Conservation (phyloP, 208 protist species). For the Sergeia podlipaevii region DNA sequence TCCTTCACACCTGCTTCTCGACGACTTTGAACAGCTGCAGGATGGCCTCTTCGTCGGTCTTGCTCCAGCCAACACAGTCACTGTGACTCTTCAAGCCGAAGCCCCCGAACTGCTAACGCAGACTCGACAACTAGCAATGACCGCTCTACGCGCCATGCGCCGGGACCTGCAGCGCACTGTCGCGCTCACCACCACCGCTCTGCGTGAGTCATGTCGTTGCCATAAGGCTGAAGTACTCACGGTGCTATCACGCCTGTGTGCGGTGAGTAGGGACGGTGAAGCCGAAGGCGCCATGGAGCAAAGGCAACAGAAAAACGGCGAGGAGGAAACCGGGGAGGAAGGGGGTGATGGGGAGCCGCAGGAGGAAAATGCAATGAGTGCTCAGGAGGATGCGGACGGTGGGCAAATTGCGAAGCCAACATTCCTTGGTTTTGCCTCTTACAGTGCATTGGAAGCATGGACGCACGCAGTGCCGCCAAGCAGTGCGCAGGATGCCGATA, state of each 20-base stretch:
- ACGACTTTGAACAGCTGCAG: slow-evolving; percentile 66
- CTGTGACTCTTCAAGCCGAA: slow-evolving; percentile 49
- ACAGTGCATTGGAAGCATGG: slow-evolving; percentile 69
- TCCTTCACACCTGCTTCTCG: slow-evolving; percentile 56
- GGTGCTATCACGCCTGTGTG: slow-evolving; percentile 34
- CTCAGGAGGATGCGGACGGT: not conserved
- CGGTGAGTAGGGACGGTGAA: slow-evolving; percentile 10
- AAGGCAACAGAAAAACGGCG: slow-evolving; percentile 12
- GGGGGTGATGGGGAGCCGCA: slow-evolving; percentile 3
- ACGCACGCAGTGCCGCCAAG: slow-evolving; percentile 56
- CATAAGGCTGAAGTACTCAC: slow-evolving; percentile 33
- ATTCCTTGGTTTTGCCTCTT: slow-evolving; percentile 54
- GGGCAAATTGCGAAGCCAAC: slow-evolving; percentile 13
- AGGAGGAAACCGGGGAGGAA: slow-evolving; percentile 14
- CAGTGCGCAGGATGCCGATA: slow-evolving; percentile 43
- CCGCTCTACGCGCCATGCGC: slow-evolving; percentile 38
- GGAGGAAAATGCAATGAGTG: not conserved
- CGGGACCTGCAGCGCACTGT: slow-evolving; percentile 39
- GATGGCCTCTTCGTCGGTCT: slow-evolving; percentile 62
- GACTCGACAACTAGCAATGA: slow-evolving; percentile 28
- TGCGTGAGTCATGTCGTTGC: slow-evolving; percentile 66
- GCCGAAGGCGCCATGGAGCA: slow-evolving; percentile 4
- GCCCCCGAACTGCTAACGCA: slow-evolving; percentile 32
- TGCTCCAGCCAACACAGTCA: slow-evolving; percentile 44
- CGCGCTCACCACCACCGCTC: slow-evolving; percentile 33